Base-by-base conservation (phyloP, 768 basidiomycete species). In the Rossbeevera mucosa region DNA sequence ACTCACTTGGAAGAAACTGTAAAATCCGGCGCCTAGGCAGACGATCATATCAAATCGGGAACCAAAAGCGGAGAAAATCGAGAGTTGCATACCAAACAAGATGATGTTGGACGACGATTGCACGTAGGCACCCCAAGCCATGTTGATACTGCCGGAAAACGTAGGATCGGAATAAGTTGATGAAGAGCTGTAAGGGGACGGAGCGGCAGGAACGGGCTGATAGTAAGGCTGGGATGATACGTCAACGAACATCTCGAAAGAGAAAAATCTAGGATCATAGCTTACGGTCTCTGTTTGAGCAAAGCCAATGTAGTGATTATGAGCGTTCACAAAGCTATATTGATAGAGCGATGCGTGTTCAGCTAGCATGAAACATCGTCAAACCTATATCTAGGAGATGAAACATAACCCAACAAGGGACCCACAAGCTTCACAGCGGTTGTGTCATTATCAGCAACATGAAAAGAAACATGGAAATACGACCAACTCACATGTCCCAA, bases 311-410 rank as follows among this genome's bases (percentile, higher is more conserved):
- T 73, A 81, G 56, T 81, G 74, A 54, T 78, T 71, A 44, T 63
- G 55, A 2, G 80, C 76, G 28, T 68, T 68, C 41, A 53, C 64
- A 42, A 81, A 51, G 50, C 66, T 72, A 58, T 81, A 80, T 51
- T 81, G 77, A 55, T 77, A 80, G 11, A 80, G 59, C n/a, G 64
- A 62, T 31, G 72, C 70, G 42, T 80, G 79, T 60, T 80, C 79
- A 13, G 76, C 76, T 67, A 45, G 29, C 14, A 45, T 21, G 40
- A n/a, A 11, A 5, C 21, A 22, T 21, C 40, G 14, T 41, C 40
- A 41, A 12, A 13, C 12, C 20, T 26, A 22, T 5, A 40, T 40
- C 7, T 40, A 20, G 20, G 21, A 0, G 38, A 13, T 20, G 11
- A 40, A 21, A 73, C 70, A 33, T 68, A 64, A 11, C 75, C 76